phyloP scores from a whole-genome alignment of 495 filamentous ascomycete genomes.

The Penicillium desertorum region DNA sequence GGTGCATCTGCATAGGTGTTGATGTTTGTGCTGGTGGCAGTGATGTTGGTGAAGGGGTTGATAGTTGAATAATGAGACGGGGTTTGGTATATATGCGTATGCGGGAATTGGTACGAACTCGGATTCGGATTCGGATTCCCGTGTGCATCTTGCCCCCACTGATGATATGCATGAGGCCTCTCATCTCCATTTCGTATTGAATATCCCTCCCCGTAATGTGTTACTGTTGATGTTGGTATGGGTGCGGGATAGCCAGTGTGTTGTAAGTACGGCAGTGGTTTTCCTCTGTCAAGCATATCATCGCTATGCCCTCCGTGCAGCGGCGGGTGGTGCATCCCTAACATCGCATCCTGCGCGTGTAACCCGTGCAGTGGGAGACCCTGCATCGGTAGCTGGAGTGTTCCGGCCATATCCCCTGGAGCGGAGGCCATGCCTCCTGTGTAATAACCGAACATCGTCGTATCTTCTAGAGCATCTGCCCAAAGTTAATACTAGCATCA shows the following conservation, averaged over 20 bases:
- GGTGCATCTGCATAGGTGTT: not conserved
- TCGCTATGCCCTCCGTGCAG: not conserved
- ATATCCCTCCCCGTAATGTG: conserved; percentile 1
- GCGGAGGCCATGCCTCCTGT: conserved; percentile 14
- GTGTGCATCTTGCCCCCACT: conserved; percentile 18
- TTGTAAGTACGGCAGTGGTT: not conserved
- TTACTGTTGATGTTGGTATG: not conserved
- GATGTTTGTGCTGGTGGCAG: not conserved
- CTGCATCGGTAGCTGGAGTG: conserved; percentile 9
- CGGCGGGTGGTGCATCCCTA: not conserved
- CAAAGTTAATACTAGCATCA: not conserved
- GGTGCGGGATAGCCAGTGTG: not conserved
- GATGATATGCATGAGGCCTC: conserved; percentile 8
- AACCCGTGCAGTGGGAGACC: conserved; percentile 5
- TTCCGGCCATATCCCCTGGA: conserved; percentile 14
- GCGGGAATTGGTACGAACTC: not conserved
- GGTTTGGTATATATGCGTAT: conserved; percentile 3
- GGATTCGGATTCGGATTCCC: conserved; percentile 7
- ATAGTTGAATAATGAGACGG: conserved; percentile 17
- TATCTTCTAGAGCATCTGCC: conserved; percentile 16
- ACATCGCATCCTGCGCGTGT: not conserved
- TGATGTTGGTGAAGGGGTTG: conserved; percentile 1
- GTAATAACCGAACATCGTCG: conserved; percentile 12
- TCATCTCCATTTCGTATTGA: conserved; percentile 9
- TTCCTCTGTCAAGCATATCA: not conserved